Conservation (phyloP, 1,139 yeast genomes). For the Candida buenavistaensis region DNA sequence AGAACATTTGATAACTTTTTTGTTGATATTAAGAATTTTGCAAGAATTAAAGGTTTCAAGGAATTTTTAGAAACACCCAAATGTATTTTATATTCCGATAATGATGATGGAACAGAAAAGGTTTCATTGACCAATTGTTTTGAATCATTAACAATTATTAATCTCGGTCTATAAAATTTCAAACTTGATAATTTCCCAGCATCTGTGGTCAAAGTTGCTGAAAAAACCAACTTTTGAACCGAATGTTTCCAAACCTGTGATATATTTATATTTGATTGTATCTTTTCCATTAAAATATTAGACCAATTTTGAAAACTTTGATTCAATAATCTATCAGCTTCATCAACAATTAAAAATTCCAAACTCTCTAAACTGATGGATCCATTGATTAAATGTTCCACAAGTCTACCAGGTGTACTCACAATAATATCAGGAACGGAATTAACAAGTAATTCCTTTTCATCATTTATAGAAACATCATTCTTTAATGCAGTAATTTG, state of each 20-base stretch:
- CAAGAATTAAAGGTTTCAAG: conserved; percentile 73
- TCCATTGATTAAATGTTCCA: conserved; percentile 67
- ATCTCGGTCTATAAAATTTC: conserved; percentile 65
- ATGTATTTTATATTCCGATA: conserved; percentile 52
- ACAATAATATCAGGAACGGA: conserved; percentile 75
- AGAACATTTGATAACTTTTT: conserved; percentile 42
- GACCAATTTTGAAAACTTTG: conserved; percentile 97
- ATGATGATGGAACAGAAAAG: conserved; percentile 53
- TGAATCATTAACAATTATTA: conserved; percentile 68
- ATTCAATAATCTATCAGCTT: conserved; percentile 88
- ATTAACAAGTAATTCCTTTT: conserved; percentile 46
- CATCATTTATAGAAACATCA: conserved; percentile 66
- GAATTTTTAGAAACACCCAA: conserved; percentile 57
- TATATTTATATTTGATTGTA: conserved; percentile 38
- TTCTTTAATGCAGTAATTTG: conserved; percentile 57
- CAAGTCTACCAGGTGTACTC: conserved; percentile 91
- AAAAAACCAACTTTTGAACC: conserved; percentile 69
- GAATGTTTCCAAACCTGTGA: conserved; percentile 27
- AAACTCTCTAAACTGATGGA: conserved; percentile 48
- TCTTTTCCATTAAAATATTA: conserved; percentile 53
- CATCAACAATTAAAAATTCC: conserved; percentile 81
- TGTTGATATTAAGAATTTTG: conserved; percentile 48
- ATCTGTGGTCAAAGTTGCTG: conserved; percentile 93
- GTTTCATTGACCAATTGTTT: conserved; percentile 51
- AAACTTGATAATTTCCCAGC: conserved; percentile 80